Conservation (phyloP, 805 yeast genomes). For the Monosporozyma unispora region DNA sequence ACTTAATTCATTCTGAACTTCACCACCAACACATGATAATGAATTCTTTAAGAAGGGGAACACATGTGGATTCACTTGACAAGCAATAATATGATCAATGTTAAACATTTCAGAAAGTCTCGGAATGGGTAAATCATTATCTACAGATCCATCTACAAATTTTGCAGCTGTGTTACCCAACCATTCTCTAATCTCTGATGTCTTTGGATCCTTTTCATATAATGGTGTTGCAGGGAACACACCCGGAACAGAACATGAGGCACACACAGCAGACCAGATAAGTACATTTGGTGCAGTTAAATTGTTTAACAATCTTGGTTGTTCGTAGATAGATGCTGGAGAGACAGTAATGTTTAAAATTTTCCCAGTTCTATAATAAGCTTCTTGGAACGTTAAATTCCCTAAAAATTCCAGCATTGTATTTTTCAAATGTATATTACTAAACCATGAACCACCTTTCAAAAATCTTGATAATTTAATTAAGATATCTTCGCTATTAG, state of each 20-base stretch:
- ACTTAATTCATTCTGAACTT: conserved; percentile 50
- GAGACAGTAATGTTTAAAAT: conserved; percentile 93
- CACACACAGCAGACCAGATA: conserved; percentile 85
- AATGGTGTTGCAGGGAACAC: conserved; percentile 80
- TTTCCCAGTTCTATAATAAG: conserved; percentile 86
- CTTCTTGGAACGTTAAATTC: conserved; percentile 86
- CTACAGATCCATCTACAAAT: conserved; percentile 94
- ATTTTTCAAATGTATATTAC: conserved; percentile 55
- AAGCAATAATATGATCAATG: conserved; percentile 93
- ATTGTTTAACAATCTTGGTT: conserved; percentile 73
- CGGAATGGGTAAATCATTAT: conserved; percentile 85
- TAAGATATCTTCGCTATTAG: conserved; percentile 43
- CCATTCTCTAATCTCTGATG: conserved; percentile 76
- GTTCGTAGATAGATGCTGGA: conserved; percentile 83
- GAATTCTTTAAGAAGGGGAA: conserved; percentile 73
- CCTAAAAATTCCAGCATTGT: conserved; percentile 79
- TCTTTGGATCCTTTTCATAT: conserved; percentile 69
- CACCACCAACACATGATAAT: conserved; percentile 60
- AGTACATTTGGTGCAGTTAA: conserved; percentile 74
- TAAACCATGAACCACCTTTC: conserved; percentile 86
- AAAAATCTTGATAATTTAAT: conserved; percentile 50
- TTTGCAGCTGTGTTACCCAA: conserved; percentile 54
- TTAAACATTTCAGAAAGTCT: conserved; percentile 93
- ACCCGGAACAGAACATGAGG: conserved; percentile 91
- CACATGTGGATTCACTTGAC: conserved; percentile 95